Evolutionary conservation across 805 yeast genomes (phyloP).

Genomic region (Spathaspora hagerdaliae): DNA sequence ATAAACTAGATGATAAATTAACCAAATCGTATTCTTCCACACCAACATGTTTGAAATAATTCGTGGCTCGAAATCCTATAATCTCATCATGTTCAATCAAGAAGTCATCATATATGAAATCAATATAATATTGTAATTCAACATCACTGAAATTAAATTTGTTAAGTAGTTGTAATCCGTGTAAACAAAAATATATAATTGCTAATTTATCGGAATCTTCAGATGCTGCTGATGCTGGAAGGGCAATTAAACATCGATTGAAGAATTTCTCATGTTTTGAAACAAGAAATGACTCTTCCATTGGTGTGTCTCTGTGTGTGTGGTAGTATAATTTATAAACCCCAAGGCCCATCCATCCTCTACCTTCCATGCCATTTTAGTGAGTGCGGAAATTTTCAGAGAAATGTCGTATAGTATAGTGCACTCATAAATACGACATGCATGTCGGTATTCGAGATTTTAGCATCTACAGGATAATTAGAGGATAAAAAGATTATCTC

Average conservation of each 20-base stretch:
- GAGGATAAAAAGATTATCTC: too few relatives aligned
- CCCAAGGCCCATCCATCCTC: too few relatives aligned
- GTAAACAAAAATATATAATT: slow-evolving; percentile 64
- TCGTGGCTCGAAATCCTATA: slow-evolving; percentile 55
- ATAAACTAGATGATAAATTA: slow-evolving; percentile 70
- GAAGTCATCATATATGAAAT: slow-evolving; percentile 45
- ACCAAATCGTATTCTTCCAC: slow-evolving; percentile 52
- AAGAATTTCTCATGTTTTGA: slow-evolving; percentile 43
- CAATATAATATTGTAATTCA: slow-evolving; percentile 12
- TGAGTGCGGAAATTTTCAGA: too few relatives aligned
- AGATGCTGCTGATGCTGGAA: slow-evolving; percentile 53
- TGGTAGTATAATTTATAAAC: too few relatives aligned
- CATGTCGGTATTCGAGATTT: too few relatives aligned
- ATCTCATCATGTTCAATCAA: slow-evolving; percentile 31
- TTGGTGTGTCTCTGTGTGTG: too few relatives aligned
- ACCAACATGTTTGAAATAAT: slow-evolving; percentile 33
- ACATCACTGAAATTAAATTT: slow-evolving; percentile 22
- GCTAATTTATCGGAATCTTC: slow-evolving; percentile 71
- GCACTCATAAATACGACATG: too few relatives aligned
- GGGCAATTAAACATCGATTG: slow-evolving; percentile 45
- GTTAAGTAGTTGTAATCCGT: slow-evolving; percentile 52
- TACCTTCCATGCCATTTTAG: too few relatives aligned
- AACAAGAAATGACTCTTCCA: slow-evolving; percentile 7
- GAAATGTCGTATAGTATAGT: too few relatives aligned
- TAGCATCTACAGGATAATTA: too few relatives aligned